These are phyloP conservation scores for Hibiscus tridactylites DNA, from an alignment of 345 rosid species.

Conservation along the genomic window DNA sequence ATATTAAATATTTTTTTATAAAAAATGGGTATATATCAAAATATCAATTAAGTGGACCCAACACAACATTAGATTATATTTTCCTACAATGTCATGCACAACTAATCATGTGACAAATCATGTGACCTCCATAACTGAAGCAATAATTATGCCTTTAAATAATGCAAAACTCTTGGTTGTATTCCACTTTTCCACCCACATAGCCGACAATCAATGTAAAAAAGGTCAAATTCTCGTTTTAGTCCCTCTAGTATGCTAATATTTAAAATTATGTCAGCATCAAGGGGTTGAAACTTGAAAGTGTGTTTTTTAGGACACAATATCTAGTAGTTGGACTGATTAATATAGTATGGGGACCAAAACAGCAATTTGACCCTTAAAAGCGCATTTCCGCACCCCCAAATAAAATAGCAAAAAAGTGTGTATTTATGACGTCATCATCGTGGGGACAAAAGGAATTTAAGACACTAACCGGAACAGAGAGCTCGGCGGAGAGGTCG, in stretches of 20 bases:
- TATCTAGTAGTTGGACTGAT: too few relatives aligned
- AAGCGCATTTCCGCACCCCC: too few relatives aligned
- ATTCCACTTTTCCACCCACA: conserved; percentile 14
- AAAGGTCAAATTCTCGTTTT: too few relatives aligned
- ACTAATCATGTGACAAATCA: conserved; percentile 28
- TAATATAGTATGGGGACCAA: too few relatives aligned
- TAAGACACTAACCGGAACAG: conserved; percentile 64
- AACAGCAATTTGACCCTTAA: not conserved
- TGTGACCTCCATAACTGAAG: conserved; percentile 28
- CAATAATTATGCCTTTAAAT: conserved; percentile 12
- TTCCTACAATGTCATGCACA: not conserved
- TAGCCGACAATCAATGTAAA: conserved; percentile 23
- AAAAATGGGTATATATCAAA: too few relatives aligned
- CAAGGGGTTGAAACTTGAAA: too few relatives aligned
- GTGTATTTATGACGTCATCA: conserved; percentile 11
- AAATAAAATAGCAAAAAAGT: not conserved
- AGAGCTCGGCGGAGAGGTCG: conserved; percentile 69
- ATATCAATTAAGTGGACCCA: not conserved
- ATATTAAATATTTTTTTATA: not conserved
- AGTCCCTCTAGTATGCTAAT: too few relatives aligned
- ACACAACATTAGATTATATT: not conserved
- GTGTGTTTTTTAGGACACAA: too few relatives aligned
- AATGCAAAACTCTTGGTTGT: conserved; percentile 1
- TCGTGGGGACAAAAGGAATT: not conserved
- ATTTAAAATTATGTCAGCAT: too few relatives aligned